phyloP scores from a whole-genome alignment of 2,329 filamentous ascomycete genomes.

The Colletotrichum melonis region DNA sequence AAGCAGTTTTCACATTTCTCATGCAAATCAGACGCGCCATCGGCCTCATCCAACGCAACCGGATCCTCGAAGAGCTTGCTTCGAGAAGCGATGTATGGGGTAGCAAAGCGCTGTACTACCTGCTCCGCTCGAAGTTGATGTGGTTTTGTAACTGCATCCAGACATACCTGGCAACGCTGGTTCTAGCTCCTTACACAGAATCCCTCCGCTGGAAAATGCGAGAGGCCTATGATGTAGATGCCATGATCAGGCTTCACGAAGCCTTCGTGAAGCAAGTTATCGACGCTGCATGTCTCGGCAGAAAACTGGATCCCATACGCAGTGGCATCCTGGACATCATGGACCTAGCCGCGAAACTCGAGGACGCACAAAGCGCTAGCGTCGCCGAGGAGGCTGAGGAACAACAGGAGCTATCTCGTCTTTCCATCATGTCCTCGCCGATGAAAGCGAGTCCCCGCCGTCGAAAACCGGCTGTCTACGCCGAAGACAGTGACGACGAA shows the following conservation, averaged over 20 bases:
- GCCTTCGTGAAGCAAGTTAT: conserved; percentile 71
- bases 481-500: conserved; percentile 48
- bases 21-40: conserved; percentile 81
- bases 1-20: conserved; percentile 78
- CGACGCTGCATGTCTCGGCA: conserved; percentile 76
- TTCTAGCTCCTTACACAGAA: conserved; percentile 70
- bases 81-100: conserved; percentile 49
- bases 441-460: conserved; percentile 41
- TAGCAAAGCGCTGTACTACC: conserved; percentile 64
- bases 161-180: conserved; percentile 80
- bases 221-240: conserved; percentile 78
- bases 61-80: conserved; percentile 54
- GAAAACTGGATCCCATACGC: conserved; percentile 76
- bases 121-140: conserved; percentile 75
- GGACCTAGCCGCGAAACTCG: conserved; percentile 78
- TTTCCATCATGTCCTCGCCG: conserved; percentile 50
- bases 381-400: conserved; percentile 50
- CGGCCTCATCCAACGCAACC: conserved; percentile 70
- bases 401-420: conserved; percentile 51
- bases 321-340: conserved; percentile 80
- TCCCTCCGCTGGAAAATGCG: conserved; percentile 69
- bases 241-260: conserved; percentile 79
- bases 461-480: conserved; percentile 32
- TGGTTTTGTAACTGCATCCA: conserved; percentile 84
- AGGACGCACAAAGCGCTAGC: conserved; percentile 64